phyloP scores from a whole-genome alignment of 2,329 filamentous ascomycete species.

The Knoxdaviesia capensis region DNA sequence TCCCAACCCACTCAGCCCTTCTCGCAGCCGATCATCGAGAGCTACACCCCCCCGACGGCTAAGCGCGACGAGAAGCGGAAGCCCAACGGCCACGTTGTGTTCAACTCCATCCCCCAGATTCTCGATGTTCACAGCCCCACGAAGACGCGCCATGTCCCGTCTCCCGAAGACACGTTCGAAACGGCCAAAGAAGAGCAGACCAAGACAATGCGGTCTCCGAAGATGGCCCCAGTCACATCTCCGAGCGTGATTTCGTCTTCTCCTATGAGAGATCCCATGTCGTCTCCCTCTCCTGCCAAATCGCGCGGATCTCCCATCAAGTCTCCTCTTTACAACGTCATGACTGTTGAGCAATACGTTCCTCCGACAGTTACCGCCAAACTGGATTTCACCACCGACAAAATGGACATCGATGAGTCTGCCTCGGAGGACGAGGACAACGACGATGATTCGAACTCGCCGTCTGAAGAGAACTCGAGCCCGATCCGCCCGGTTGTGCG shows the following conservation, averaged over 20 bases:
- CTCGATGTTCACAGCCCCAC: slow-evolving; percentile 7
- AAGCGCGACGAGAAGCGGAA: no score
- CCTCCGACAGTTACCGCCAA: no score
- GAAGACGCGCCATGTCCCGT: slow-evolving; percentile 11
- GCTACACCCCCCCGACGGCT: no score
- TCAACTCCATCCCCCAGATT: neutral
- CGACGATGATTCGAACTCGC: slow-evolving; percentile 31
- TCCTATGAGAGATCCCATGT: no score
- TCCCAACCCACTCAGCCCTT: no score
- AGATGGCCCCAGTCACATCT: neutral
- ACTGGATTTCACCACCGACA: neutral
- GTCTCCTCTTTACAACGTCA: no score
- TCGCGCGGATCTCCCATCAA: no score
- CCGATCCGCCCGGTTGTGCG: slow-evolving; percentile 59
- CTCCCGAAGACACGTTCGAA: slow-evolving; percentile 19
- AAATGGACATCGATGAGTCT: slow-evolving; percentile 1
- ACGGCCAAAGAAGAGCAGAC: slow-evolving; percentile 24
- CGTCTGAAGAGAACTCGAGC: slow-evolving; percentile 21
- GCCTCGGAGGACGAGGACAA: slow-evolving; percentile 9
- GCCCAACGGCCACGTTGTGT: no score
- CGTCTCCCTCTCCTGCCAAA: no score
- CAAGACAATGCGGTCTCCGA: slow-evolving; percentile 4
- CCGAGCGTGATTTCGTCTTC: neutral
- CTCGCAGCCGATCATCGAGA: no score
- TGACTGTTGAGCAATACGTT: no score